phyloP scores from a whole-genome alignment of 441 rosid species.

The Brassica balearica region DNA sequence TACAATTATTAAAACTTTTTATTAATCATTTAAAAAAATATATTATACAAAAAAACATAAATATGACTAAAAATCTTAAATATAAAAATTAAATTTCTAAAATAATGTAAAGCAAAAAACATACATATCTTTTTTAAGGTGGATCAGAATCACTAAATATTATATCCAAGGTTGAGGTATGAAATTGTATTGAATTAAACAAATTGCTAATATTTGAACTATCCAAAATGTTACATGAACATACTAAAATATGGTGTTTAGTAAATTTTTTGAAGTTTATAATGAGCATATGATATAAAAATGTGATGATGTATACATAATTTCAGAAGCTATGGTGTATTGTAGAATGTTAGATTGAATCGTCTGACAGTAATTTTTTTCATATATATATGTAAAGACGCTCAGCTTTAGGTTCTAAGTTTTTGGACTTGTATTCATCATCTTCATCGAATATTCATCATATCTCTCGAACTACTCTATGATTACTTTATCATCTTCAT shows the following conservation, averaged over 20 bases:
- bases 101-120: too few species aligned
- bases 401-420: slow-evolving; percentile 26
- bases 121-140: too few species aligned
- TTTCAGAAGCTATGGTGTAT: not conserved
- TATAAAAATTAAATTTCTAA: too few species aligned
- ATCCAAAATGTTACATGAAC: slow-evolving; percentile 9
- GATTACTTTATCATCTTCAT: slow-evolving; percentile 28
- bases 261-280: not conserved
- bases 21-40: too few species aligned
- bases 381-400: not conserved
- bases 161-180: not conserved
- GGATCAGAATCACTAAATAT: not conserved
- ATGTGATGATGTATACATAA: not conserved
- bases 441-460: slow-evolving; percentile 26
- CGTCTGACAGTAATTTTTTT: not conserved
- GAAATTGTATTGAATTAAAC: not conserved
- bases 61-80: too few species aligned
- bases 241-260: not conserved
- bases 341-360: not conserved
- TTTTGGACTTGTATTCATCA: slow-evolving; percentile 25
- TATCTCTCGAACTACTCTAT: slow-evolving; percentile 26
- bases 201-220: not conserved
- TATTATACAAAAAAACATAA: too few species aligned
- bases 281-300: not conserved
- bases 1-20: too few species aligned